phyloP scores from a whole-genome alignment of 2,329 filamentous ascomycete genomes.

The Cladosporium cucumerinum region DNA sequence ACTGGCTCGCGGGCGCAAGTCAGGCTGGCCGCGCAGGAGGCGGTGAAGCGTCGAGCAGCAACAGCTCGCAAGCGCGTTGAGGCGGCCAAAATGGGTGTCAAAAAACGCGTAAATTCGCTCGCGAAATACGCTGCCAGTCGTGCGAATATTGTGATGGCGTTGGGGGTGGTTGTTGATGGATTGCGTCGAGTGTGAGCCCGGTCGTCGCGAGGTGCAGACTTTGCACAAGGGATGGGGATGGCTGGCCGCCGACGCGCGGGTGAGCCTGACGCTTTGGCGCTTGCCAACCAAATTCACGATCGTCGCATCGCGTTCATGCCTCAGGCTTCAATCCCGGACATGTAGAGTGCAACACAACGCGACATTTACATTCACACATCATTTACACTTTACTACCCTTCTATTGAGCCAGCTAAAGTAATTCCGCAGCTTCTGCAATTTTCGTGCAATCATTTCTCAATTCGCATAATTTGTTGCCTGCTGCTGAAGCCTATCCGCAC shows the following conservation, averaged over 20 bases:
- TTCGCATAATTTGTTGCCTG: not conserved
- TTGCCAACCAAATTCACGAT: not conserved
- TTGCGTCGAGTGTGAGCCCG: not conserved
- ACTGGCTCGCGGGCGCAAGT: not conserved
- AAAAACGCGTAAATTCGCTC: slow-evolving; percentile 14
- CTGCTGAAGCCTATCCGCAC: not conserved
- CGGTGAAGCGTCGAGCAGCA: slow-evolving; percentile 20
- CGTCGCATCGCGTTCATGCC: not conserved
- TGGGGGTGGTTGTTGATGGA: slow-evolving; percentile 18
- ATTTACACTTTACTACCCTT: not conserved
- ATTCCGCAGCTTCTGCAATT: not conserved
- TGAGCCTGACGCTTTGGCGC: not conserved
- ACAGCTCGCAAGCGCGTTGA: slow-evolving; percentile 15
- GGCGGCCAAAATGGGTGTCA: slow-evolving; percentile 22
- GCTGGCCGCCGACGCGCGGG: not conserved
- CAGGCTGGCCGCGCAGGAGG: not conserved
- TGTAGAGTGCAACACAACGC: not conserved
- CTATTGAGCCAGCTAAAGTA: not conserved
- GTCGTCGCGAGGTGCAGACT: slow-evolving; percentile 1
- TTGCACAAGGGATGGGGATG: not conserved
- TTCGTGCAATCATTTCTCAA: not conserved
- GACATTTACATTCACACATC: not conserved
- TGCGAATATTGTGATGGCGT: slow-evolving; percentile 16
- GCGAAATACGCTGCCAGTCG: not conserved
- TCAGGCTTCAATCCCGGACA: not conserved